Evolutionary conservation across 495 filamentous ascomycete species (phyloP).

Genomic region (Filosporella fistucella): DNA sequence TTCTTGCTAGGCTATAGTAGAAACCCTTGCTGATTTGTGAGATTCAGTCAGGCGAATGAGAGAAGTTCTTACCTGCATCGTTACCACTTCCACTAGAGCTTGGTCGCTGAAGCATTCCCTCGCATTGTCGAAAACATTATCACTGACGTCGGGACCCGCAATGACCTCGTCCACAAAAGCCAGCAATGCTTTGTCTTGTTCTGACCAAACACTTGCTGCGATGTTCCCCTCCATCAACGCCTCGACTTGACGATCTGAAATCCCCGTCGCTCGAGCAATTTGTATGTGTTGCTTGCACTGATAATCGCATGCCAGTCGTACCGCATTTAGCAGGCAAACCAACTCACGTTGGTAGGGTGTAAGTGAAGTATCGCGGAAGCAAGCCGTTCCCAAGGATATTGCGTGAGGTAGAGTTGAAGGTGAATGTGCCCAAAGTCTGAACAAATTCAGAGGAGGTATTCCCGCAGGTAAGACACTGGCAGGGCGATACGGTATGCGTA

Average conservation of each 20-base stretch:
- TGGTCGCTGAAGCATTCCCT: slow-evolving; percentile 17
- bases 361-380: slow-evolving; percentile 20
- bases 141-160: slow-evolving; percentile 10
- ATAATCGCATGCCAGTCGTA: slow-evolving; percentile 13
- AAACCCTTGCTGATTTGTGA: slow-evolving; percentile 9
- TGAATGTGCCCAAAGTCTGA: slow-evolving; percentile 16
- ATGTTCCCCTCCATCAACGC: slow-evolving; percentile 12
- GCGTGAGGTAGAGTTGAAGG: slow-evolving; percentile 17
- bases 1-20: slow-evolving; percentile 14
- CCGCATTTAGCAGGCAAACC: slow-evolving; percentile 10
- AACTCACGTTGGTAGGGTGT: slow-evolving; percentile 13
- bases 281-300: slow-evolving; percentile 17
- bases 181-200: slow-evolving; percentile 10
- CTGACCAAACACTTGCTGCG: slow-evolving; percentile 6
- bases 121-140: slow-evolving; percentile 13
- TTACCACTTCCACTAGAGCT: slow-evolving; percentile 16
- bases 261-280: slow-evolving; percentile 1
- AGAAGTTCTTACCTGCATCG: slow-evolving; percentile 15
- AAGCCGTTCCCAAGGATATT: slow-evolving; percentile 19
- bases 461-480: slow-evolving; percentile 7
- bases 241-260: slow-evolving; percentile 11
- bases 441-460: slow-evolving; percentile 16
- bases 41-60: neutral
- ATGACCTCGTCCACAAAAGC: slow-evolving; percentile 17
- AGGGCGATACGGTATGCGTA: slow-evolving; percentile 14